Evolutionary conservation across 345 rosid species (phyloP).

Genomic region (Sisymbrium altissimum): DNA sequence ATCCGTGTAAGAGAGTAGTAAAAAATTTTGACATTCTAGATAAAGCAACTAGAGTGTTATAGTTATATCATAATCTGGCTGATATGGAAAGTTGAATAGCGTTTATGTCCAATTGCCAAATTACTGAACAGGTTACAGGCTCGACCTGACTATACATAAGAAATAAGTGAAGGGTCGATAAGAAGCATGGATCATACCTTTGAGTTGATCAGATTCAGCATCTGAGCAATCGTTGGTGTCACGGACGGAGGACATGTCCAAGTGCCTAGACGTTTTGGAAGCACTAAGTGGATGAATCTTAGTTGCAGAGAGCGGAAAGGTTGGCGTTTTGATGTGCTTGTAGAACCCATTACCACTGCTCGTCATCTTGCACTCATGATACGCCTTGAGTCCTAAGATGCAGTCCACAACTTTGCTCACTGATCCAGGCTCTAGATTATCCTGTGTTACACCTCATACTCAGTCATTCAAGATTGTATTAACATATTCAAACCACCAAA

Average conservation of each 20-base stretch:
- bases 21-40: background rate
- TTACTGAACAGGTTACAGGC: background rate
- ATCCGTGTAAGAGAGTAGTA: background rate
- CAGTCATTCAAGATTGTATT: background rate
- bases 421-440: slow-evolving; percentile 72
- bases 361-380: slow-evolving; percentile 64
- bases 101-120: background rate
- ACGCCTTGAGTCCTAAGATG: slow-evolving; percentile 68
- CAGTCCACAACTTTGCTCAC: slow-evolving; percentile 82
- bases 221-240: slow-evolving; percentile 37
- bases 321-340: slow-evolving; percentile 62
- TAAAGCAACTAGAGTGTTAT: background rate
- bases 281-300: slow-evolving; percentile 32
- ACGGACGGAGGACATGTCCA: slow-evolving; percentile 46
- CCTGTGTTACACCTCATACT: slow-evolving; percentile 42
- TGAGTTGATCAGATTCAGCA: slow-evolving; percentile 41
- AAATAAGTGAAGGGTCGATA: background rate
- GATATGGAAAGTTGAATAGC: background rate
- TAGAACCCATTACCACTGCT: slow-evolving; percentile 44
- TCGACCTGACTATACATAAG: background rate
- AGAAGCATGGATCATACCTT: slow-evolving; percentile 40
- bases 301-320: slow-evolving; percentile 47
- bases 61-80: background rate
- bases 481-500: background rate
- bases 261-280: slow-evolving; percentile 53